These are phyloP conservation scores for Hyaloscypha hepaticicola DNA, from an alignment of 495 filamentous ascomycete genomes.

Conservation along the genomic window DNA sequence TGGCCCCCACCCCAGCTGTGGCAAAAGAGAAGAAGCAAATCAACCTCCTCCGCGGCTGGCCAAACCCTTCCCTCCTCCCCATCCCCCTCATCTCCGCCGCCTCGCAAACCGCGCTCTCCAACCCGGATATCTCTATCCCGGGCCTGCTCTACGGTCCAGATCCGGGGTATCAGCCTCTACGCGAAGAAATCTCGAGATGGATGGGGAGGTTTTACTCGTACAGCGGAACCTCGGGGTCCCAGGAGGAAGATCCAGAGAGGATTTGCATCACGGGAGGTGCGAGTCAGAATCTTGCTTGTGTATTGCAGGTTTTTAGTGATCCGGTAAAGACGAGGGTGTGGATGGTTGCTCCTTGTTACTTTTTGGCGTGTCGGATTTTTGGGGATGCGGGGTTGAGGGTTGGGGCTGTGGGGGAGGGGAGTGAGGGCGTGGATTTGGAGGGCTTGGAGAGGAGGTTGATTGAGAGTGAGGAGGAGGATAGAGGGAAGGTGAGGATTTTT, in stretches of 20 bases:
- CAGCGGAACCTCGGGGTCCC: conserved; percentile 27
- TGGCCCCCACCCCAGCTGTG: too few species aligned
- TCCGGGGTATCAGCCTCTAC: conserved; percentile 64
- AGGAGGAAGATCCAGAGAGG: conserved; percentile 45
- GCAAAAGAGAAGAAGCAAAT: conserved; percentile 42
- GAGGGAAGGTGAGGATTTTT: conserved; percentile 17
- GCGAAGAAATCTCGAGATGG: conserved; percentile 67
- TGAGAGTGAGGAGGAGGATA: conserved; percentile 22
- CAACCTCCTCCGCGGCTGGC: conserved; percentile 72
- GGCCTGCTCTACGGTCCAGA: conserved; percentile 78
- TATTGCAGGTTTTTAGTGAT: conserved; percentile 75
- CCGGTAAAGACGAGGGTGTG: conserved; percentile 76
- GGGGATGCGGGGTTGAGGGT: conserved; percentile 73
- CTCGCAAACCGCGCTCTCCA: conserved; percentile 53
- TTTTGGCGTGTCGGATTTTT: conserved; percentile 74
- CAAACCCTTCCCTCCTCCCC: conserved; percentile 69
- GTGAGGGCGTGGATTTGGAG: conserved; percentile 66
- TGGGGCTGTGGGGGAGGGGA: conserved; percentile 68
- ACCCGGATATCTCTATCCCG: conserved; percentile 53
- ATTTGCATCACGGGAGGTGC: conserved; percentile 83
- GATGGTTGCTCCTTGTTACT: conserved; percentile 79
- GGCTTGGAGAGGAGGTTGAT: conserved; percentile 43
- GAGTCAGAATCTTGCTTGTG: conserved; percentile 68
- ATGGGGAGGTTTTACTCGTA: conserved; percentile 58
- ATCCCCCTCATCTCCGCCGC: conserved; percentile 54